These are phyloP conservation scores for Papiliotrema laurentii DNA, from an alignment of 1,284 basidiomycete genomes.

Conservation along the genomic window DNA sequence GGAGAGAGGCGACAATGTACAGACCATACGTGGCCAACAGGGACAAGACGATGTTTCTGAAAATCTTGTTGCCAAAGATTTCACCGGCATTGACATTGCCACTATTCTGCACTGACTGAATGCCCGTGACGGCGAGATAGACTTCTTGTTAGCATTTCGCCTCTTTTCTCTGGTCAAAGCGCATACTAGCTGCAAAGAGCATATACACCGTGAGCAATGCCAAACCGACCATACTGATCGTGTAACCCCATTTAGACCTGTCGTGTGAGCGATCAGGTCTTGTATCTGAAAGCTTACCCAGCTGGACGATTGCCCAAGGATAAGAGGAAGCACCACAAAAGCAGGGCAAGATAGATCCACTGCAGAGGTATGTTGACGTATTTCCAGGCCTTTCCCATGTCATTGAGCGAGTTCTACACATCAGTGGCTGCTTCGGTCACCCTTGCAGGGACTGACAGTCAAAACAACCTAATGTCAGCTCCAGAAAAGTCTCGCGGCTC, in stretches of 20 bases:
- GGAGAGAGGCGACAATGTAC: conserved; percentile 73
- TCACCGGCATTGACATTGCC: conserved; percentile 54
- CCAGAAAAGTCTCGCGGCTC: conserved; percentile 11
- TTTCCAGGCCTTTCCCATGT: conserved; percentile 40
- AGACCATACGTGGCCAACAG: conserved; percentile 79
- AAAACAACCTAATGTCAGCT: conserved; percentile 18
- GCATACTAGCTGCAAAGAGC: conserved; percentile 61
- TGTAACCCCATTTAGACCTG: conserved; percentile 70
- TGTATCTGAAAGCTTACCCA: conserved; percentile 52
- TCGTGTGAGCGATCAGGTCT: conserved; percentile 1
- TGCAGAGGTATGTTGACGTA: conserved; percentile 72
- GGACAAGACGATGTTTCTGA: conserved; percentile 80
- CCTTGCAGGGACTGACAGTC: conserved; percentile 6
- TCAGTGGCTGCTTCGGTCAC: conserved; percentile 2
- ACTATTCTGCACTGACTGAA: conserved; percentile 55
- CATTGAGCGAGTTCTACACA: conserved; percentile 24
- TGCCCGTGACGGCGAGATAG: conserved; percentile 72
- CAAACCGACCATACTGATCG: conserved; percentile 74
- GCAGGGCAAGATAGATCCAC: conserved; percentile 80
- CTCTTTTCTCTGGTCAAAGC: not conserved
- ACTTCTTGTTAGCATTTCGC: conserved; percentile 49
- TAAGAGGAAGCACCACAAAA: conserved; percentile 86
- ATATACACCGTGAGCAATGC: conserved; percentile 87
- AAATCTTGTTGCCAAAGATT: conserved; percentile 70
- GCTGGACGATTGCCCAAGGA: conserved; percentile 89